Conservation (phyloP, 441 rosid species). For the Eutrema salsugineum region DNA sequence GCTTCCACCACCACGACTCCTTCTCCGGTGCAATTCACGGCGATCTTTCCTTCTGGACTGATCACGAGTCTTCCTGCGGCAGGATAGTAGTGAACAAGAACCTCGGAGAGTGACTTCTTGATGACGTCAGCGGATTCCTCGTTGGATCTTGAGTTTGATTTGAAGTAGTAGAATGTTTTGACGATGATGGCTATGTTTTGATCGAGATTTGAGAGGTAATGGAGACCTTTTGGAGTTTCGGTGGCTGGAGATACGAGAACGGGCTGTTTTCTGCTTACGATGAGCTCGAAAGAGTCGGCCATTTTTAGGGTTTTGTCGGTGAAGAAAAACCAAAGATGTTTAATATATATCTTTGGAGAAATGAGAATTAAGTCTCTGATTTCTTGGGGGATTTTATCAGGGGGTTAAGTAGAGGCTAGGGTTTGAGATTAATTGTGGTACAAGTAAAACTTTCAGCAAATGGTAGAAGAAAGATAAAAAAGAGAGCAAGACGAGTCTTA, state of each 20-base stretch:
- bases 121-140: constrained; percentile 56
- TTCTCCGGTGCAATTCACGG: constrained; percentile 71
- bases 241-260: constrained; percentile 53
- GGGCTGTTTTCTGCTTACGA: constrained; percentile 45
- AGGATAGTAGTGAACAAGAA: constrained; percentile 73
- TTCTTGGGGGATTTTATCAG: neutral
- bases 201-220: constrained; percentile 81
- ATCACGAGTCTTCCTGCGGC: constrained; percentile 69
- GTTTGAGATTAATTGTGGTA: constrained; percentile 27
- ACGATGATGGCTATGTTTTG: constrained; percentile 77
- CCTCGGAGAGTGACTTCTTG: constrained; percentile 57
- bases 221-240: constrained; percentile 59
- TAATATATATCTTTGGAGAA: neutral
- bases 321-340: constrained; percentile 1
- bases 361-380: constrained; percentile 7
- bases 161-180: constrained; percentile 71
- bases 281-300: constrained; percentile 35
- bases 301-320: neutral
- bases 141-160: constrained; percentile 60
- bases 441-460: constrained; percentile 3
- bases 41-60: constrained; percentile 73
- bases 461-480: neutral
- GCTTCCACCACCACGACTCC: constrained; percentile 90
- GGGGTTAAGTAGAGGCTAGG: constrained; percentile 19
- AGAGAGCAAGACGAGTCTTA: neutral